phyloP scores from a whole-genome alignment of 352 stramenopile species.

The Phytopythium aichiense region DNA sequence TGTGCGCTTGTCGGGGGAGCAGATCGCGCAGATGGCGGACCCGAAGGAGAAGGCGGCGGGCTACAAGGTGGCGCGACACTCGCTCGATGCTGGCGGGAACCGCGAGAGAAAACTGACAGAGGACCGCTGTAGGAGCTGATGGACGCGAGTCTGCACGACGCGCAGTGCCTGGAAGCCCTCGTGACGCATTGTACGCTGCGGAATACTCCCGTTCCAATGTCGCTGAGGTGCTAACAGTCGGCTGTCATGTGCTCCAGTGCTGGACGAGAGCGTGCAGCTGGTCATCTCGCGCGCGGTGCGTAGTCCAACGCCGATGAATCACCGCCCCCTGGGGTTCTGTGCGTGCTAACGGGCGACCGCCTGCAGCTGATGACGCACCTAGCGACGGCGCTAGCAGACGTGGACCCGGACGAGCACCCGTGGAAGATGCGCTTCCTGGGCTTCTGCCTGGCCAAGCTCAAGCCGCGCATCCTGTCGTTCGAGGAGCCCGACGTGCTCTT shows the following conservation, averaged over 20 bases:
- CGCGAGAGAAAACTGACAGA: too few relatives aligned
- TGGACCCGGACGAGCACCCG: slow-evolving; percentile 57
- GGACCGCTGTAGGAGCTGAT: slow-evolving; percentile 32
- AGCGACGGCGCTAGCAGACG: slow-evolving; percentile 37
- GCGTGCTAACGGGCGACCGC: too few relatives aligned
- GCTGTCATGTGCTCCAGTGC: slow-evolving; percentile 25
- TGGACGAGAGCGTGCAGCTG: slow-evolving; percentile 74
- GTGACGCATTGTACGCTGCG: slow-evolving; percentile 51
- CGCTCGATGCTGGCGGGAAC: too few relatives aligned
- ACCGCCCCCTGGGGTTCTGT: not conserved
- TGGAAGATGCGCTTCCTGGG: slow-evolving; percentile 82
- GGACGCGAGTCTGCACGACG: slow-evolving; percentile 41
- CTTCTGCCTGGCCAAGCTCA: slow-evolving; percentile 71
- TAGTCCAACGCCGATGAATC: not conserved
- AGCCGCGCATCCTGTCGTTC: slow-evolving; percentile 80
- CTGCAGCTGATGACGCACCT: slow-evolving; percentile 68
- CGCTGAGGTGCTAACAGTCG: not conserved
- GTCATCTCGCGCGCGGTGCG: slow-evolving; percentile 71
- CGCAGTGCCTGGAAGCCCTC: slow-evolving; percentile 46
- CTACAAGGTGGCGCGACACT: slow-evolving; percentile 51
- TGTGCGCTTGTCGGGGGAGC: not conserved
- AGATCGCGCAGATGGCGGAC: slow-evolving; percentile 67
- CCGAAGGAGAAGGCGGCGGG: slow-evolving; percentile 71
- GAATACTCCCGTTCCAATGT: too few relatives aligned
- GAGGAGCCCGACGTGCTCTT: slow-evolving; percentile 84